phyloP scores from a whole-genome alignment of 148 eudicot genomes.

The Nyssa sinensis region DNA sequence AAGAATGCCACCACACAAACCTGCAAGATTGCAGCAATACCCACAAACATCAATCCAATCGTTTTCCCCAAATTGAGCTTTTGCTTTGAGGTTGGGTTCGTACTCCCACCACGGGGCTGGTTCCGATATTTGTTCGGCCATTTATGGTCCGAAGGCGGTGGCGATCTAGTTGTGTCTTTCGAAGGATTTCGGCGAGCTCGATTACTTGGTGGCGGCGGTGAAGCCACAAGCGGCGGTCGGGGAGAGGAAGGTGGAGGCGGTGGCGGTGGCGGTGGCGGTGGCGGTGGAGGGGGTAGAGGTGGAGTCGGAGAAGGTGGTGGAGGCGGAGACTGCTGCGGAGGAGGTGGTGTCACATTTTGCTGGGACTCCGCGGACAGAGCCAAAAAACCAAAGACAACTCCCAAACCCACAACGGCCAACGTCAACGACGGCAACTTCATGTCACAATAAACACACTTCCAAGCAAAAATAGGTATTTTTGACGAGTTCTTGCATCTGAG shows the following conservation, averaged over 20 bases:
- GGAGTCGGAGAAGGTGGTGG: constrained; percentile 10
- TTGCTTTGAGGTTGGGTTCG: constrained; percentile 6
- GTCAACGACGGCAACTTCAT: constrained; percentile 44
- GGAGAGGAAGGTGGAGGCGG: constrained; percentile 18
- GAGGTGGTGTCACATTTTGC: neutral
- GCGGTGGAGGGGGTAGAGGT: constrained; percentile 6
- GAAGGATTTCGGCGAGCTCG: neutral
- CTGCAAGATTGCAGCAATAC: constrained; percentile 61
- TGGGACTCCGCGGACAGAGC: constrained; percentile 30
- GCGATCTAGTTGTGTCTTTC: too few relatives aligned
- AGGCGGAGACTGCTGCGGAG: neutral
- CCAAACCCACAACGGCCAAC: constrained; percentile 15
- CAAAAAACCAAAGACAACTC: constrained; percentile 17
- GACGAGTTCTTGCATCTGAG: neutral
- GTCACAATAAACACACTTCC: neutral
- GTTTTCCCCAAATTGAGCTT: constrained; percentile 53
- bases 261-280: neutral
- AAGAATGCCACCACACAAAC: constrained; percentile 59
- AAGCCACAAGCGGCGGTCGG: too few relatives aligned
- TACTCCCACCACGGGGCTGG: neutral
- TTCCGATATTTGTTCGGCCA: neutral
- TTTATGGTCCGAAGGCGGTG: constrained; percentile 1
- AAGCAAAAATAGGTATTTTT: neutral
- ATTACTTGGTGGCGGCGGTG: neutral
- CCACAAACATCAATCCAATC: constrained; percentile 57